These are phyloP conservation scores for Trametes hirsuta DNA, from an alignment of 1,284 basidiomycete species.

Conservation along the genomic window DNA sequence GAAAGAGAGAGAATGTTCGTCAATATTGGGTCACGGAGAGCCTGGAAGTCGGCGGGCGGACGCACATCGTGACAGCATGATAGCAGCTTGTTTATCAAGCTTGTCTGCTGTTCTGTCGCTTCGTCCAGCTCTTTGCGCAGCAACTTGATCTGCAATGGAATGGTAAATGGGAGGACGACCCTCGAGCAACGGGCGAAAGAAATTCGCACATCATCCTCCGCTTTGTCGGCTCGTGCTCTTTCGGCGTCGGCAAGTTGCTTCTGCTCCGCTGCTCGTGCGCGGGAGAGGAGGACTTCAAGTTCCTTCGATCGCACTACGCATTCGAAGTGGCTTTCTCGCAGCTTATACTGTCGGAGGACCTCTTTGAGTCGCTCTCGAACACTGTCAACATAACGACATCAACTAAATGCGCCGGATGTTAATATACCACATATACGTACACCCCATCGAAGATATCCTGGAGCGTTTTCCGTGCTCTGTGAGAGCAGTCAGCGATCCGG, in stretches of 20 bases:
- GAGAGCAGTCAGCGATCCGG: constrained; percentile 4
- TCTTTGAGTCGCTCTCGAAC: constrained; percentile 83
- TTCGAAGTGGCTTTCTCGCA: constrained; percentile 86
- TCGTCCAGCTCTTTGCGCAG: constrained; percentile 76
- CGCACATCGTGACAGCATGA: constrained; percentile 83
- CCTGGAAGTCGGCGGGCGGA: constrained; percentile 1
- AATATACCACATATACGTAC: constrained; percentile 46
- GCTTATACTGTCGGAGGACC: constrained; percentile 80
- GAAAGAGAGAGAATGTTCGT: constrained; percentile 11
- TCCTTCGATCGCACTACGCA: constrained; percentile 87
- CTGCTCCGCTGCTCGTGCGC: constrained; percentile 82
- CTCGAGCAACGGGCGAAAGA: constrained; percentile 15
- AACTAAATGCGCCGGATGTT: constrained; percentile 3
- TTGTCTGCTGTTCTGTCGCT: constrained; percentile 70
- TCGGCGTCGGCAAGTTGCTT: constrained; percentile 78
- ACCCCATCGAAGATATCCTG: constrained; percentile 82
- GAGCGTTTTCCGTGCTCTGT: constrained; percentile 69
- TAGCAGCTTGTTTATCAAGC: constrained; percentile 78
- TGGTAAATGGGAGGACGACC: background rate
- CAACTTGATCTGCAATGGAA: constrained; percentile 53
- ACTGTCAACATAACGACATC: constrained; percentile 39
- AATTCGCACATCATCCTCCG: constrained; percentile 66
- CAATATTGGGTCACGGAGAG: background rate
- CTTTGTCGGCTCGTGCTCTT: constrained; percentile 64
- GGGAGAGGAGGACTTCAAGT: constrained; percentile 79